Conservation (phyloP, 2,329 filamentous ascomycete genomes). For the Colletotrichum sublineola region DNA sequence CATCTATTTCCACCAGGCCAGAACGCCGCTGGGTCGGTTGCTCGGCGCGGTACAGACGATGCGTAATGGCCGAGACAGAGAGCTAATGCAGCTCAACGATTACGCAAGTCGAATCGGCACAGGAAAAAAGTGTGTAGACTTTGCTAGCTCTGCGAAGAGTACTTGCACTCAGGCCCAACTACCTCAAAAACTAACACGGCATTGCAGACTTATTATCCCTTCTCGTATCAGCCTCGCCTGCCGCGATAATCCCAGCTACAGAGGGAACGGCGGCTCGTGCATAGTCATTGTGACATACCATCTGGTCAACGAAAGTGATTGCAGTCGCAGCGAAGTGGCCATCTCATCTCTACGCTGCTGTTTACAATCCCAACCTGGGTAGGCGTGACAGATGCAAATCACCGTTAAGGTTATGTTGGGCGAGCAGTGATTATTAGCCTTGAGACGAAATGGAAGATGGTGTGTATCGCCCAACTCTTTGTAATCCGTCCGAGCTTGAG, state of each 20-base stretch:
- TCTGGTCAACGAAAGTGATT: neutral
- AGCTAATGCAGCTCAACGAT: slow-evolving; percentile 11
- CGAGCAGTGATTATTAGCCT: neutral
- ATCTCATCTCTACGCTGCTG: neutral
- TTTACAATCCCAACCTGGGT: neutral
- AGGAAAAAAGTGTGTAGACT: slow-evolving; percentile 1
- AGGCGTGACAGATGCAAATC: neutral
- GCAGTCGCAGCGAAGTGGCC: neutral
- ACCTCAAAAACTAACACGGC: neutral
- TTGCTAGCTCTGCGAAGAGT: neutral
- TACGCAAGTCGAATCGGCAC: slow-evolving; percentile 18
- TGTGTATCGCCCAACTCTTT: neutral
- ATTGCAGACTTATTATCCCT: neutral
- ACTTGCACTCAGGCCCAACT: neutral
- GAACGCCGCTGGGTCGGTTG: neutral
- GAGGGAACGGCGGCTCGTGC: neutral
- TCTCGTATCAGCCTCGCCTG: slow-evolving; percentile 7
- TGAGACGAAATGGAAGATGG: slow-evolving; percentile 16
- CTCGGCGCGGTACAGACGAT: slow-evolving; percentile 6
- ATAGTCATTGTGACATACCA: neutral
- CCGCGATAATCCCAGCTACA: neutral
- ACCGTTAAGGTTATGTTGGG: neutral
- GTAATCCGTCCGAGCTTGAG: neutral
- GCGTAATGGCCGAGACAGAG: slow-evolving; percentile 3
- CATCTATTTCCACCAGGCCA: slow-evolving; percentile 5